These are phyloP conservation scores for Pleurotus salmoneostramineus DNA, from an alignment of 768 basidiomycete species.

Conservation along the genomic window DNA sequence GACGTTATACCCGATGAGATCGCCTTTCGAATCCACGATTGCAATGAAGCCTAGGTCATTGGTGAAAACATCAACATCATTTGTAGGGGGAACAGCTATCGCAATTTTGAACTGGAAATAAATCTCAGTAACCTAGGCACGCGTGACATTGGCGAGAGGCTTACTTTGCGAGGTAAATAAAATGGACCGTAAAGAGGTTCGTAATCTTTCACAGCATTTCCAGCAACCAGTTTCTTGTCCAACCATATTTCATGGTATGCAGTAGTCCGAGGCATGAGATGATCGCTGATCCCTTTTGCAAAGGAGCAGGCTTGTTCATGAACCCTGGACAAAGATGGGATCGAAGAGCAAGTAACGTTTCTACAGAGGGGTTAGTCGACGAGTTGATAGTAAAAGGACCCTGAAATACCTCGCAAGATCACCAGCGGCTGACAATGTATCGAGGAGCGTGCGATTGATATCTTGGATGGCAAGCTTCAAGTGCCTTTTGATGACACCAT, in stretches of 20 bases:
- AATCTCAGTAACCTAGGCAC: background rate
- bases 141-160: conserved; percentile 9
- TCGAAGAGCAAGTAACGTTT: conserved; percentile 88
- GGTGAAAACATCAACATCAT: conserved; percentile 93
- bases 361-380: conserved; percentile 31
- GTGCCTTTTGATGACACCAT: conserved; percentile 96
- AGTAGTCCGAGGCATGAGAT: conserved; percentile 83
- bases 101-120: conserved; percentile 87
- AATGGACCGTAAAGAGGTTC: conserved; percentile 97
- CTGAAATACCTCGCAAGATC: conserved; percentile 83
- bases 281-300: conserved; percentile 76
- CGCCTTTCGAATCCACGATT: conserved; percentile 71
- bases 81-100: conserved; percentile 92
- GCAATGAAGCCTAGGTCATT: conserved; percentile 98
- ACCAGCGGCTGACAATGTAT: conserved; percentile 97
- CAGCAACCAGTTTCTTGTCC: conserved; percentile 94
- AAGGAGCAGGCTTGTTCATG: conserved; percentile 84
- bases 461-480: conserved; percentile 95
- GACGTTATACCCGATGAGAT: conserved; percentile 92
- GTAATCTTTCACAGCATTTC: conserved; percentile 91
- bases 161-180: conserved; percentile 90
- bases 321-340: conserved; percentile 84
- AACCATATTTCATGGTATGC: conserved; percentile 99
- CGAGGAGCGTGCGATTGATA: conserved; percentile 86
- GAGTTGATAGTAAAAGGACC: background rate